Base-by-base conservation (phyloP, 208 protist species). In the Crithidia mellificae region DNA sequence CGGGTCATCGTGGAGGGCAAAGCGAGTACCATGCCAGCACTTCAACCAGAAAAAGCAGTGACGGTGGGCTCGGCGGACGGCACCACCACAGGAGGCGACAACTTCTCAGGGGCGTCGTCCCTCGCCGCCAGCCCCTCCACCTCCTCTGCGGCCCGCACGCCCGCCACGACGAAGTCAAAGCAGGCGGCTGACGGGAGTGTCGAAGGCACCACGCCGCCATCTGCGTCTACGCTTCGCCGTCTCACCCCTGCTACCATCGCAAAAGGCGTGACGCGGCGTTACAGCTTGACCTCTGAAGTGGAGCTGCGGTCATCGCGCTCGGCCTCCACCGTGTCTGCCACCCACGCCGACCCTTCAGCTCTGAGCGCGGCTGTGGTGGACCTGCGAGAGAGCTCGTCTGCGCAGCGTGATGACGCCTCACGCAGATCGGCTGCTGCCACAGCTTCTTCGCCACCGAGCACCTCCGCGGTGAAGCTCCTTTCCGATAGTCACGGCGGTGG, bases 1-100 rank as follows among this genome's bases (percentile, higher is more conserved):
- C 63, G 70, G 20, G 70, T 9, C 15, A 63, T 58, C 27, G 14
- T 74, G 20, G 52, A 59, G 24, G 61, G 52, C 2, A 62, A 30
- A 11, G 29, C 24, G 15, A 30, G 27, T 11, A n/a, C 3, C 53
- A 29, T 36, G 43, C 19, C 17, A 24, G 44, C 39, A 2, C 32
- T 27, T n/a, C 47, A 0, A 43, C 44, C 5, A 22, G 19, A 4
- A 27, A 34, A 3, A 34, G 29, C 3, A 9, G 24, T 19, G 20
- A 1, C 6, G 25, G 30, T 19, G 2, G 41, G 7, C 11, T 11
- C 34, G 34, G 34, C 34, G 7, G 34, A 22, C 14, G 7, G 29
- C 6, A 17, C 41, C 2, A 6, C 52, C 36, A 22, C 30, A 11
- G 41, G 52, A 22, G n/a, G 22, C 14, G 41, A 51, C 4, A 36